Percentiles rank a stretch among this genome's conserved stretches.
These are phyloP conservation scores for Populus alba DNA, from an alignment of 345 rosid species.

Conservation along the genomic window DNA sequence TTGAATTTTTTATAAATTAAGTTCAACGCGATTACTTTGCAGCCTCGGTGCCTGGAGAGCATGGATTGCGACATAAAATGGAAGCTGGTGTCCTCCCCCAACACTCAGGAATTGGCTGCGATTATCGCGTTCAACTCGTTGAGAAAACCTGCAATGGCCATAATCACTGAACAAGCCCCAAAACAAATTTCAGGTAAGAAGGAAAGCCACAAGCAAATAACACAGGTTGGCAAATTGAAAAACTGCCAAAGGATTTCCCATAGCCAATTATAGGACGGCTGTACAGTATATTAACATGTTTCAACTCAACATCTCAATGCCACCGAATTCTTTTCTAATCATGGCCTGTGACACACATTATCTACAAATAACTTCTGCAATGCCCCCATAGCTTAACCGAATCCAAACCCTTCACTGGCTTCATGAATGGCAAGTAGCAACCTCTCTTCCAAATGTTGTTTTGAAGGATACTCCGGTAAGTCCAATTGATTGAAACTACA, in stretches of 20 bases:
- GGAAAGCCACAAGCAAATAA: not conserved
- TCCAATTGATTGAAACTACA: constrained; percentile 97
- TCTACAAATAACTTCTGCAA: constrained; percentile 34
- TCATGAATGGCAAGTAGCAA: constrained; percentile 92
- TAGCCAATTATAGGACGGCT: constrained; percentile 51
- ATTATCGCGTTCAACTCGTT: too few species aligned
- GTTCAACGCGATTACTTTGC: too few species aligned
- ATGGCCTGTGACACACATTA: constrained; percentile 16
- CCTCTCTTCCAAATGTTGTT: constrained; percentile 84
- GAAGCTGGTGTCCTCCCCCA: too few species aligned
- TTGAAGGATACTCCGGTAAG: constrained; percentile 92
- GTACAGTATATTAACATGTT: constrained; percentile 49
- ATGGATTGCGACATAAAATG: too few species aligned
- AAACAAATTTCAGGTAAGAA: too few species aligned
- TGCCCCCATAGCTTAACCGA: constrained; percentile 44
- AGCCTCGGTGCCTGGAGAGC: too few species aligned
- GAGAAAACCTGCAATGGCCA: too few species aligned
- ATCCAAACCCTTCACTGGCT: constrained; percentile 94
- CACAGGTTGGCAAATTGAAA: constrained; percentile 31
- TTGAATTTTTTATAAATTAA: too few species aligned
- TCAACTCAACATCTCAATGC: constrained; percentile 22
- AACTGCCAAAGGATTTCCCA: constrained; percentile 48
- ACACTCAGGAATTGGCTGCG: too few species aligned
- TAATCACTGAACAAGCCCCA: too few species aligned
- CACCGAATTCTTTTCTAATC: constrained; percentile 13